phyloP scores from a whole-genome alignment of 2,329 filamentous ascomycete genomes.

The Fusarium bulbicola region DNA sequence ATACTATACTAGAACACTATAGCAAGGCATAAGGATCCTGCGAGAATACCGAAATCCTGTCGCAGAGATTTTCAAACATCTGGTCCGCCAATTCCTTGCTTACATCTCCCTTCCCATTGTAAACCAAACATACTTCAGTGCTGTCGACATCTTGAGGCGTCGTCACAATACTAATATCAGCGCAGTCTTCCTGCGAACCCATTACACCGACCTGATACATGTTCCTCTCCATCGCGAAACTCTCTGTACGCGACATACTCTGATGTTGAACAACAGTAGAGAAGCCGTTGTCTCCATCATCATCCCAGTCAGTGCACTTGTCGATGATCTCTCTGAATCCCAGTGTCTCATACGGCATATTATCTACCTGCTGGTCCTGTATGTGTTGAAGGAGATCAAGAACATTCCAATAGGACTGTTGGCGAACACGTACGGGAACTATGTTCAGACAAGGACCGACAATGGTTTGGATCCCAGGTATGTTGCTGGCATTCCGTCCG shows the following conservation, averaged over 20 bases:
- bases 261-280: slow-evolving; percentile 41
- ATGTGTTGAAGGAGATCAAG: slow-evolving; percentile 50
- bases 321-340: slow-evolving; percentile 39
- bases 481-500: slow-evolving; percentile 9
- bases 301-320: slow-evolving; percentile 37
- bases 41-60: slow-evolving; percentile 12
- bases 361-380: slow-evolving; percentile 52
- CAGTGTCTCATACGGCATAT: slow-evolving; percentile 37
- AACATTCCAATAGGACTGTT: slow-evolving; percentile 41
- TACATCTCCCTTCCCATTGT: slow-evolving; percentile 6
- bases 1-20: accelerated
- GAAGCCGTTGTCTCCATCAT: slow-evolving; percentile 26
- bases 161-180: slow-evolving; percentile 38
- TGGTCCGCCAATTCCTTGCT: background rate
- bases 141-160: slow-evolving; percentile 19
- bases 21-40: background rate
- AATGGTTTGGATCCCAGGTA: slow-evolving; percentile 20
- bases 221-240: slow-evolving; percentile 22
- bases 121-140: slow-evolving; percentile 35
- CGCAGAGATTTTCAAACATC: slow-evolving; percentile 22
- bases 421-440: slow-evolving; percentile 19
- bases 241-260: slow-evolving; percentile 29
- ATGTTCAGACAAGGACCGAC: slow-evolving; percentile 30
- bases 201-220: slow-evolving; percentile 31
- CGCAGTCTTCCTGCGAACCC: slow-evolving; percentile 29